Evolutionary conservation across 306 rosid species (phyloP), one percentile per base, ranked within the genome.

Genomic region (Myrica gale): DNA sequence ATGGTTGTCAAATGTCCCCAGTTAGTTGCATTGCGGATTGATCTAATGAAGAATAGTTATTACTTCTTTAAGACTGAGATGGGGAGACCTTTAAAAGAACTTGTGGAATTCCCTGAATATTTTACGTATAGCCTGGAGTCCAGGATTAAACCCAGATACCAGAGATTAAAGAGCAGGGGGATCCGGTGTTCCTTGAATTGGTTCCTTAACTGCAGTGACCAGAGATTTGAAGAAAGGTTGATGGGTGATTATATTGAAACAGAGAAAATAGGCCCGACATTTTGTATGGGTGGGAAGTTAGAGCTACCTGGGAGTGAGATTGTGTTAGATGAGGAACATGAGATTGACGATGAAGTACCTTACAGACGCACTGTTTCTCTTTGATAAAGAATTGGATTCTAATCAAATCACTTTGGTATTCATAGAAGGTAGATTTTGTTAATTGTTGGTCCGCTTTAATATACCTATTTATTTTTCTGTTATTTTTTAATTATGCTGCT

Each of bases 61-160:
- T 95, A 88, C 88, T 95, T 89, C 81, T 92, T 85, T 78, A 95
- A 92, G 89, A 89, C 82, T 70, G 98, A 89, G 87, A 95, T 90
- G 92, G 95, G 96, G 69, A 85, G 97, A 63, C 93, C 97, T 9
- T 1, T 85, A 55, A 86, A 85, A 56, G 97, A 95, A 88, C 96
- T 95, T 26, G 90, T 88, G 78, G 91, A 89, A 9, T 95, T 92
- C 66, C 97, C 99, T 0, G 97, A 92, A 78, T 95, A 90, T 85
- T 92, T 95, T 60, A 92, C 97, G 5, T 92, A 95, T 79, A 92
- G 99, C 84, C 84, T 92, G 88, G 99, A 95, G 60, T 90, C 96
- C 15, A 87, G 99, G 86, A 88, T 95, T 73, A 95, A 95, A 81
- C 93, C 97, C 8, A 79, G 99, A 85, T 95, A 85, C 84, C 82